Evolutionary conservation across 2,329 filamentous ascomycete genomes (phyloP).

Genomic region (Eutypella sp.): DNA sequence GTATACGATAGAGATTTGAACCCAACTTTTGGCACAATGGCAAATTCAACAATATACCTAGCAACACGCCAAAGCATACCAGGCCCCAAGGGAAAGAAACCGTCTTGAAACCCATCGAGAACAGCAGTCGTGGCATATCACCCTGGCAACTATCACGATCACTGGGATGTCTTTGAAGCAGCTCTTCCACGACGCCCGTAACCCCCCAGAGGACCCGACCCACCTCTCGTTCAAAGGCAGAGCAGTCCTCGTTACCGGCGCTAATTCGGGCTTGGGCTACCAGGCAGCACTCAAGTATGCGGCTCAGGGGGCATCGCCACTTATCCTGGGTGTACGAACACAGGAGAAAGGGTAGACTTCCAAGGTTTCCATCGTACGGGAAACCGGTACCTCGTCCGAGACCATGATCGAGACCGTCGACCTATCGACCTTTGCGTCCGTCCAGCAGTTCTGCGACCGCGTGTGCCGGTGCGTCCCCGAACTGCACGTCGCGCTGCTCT

Average conservation of each 20-base stretch:
- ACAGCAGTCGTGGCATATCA: too few species aligned
- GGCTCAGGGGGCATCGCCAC: constrained; percentile 31
- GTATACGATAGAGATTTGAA: too few species aligned
- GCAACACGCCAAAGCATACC: too few species aligned
- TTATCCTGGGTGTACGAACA: constrained; percentile 43
- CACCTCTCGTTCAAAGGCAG: constrained; percentile 34
- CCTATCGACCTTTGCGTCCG: constrained; percentile 38
- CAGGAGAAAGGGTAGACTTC: constrained; percentile 35
- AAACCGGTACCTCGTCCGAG: constrained; percentile 23
- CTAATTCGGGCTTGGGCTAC: constrained; percentile 45
- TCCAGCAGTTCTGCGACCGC: constrained; percentile 35
- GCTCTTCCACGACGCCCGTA: constrained; percentile 5
- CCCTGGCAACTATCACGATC: too few species aligned
- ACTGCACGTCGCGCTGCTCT: constrained; percentile 35
- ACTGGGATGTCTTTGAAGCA: too few species aligned
- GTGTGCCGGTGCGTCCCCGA: constrained; percentile 30
- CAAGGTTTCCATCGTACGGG: constrained; percentile 31
- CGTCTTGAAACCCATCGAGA: too few species aligned
- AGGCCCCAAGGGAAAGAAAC: too few species aligned
- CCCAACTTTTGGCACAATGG: too few species aligned
- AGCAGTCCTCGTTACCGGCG: constrained; percentile 43
- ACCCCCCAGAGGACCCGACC: constrained; percentile 31
- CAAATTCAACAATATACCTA: too few species aligned
- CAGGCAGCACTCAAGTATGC: constrained; percentile 44
- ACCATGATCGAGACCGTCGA: constrained; percentile 42